Evolutionary conservation across 2,329 filamentous ascomycete genomes (phyloP), one percentile per base, ranked within the genome.

Genomic region (Neobulgaria alba): DNA sequence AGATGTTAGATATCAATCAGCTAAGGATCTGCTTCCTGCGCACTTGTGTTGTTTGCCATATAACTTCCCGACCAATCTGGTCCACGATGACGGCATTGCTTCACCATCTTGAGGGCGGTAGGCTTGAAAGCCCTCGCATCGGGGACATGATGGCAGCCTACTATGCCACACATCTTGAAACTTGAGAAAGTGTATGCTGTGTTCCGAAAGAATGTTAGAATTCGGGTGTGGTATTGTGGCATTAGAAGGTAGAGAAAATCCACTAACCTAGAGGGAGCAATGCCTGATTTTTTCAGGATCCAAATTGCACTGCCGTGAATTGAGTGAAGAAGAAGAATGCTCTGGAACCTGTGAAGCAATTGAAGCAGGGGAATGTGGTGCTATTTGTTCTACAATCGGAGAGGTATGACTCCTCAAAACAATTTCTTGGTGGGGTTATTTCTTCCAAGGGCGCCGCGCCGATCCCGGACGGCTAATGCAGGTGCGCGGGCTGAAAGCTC

Each of bases 1-100:
- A 49, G 49, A 12, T 39, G 43, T 55, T 45, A 58, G 46, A 48
- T 29, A 41, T 29, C 12, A 26, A 38, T 30, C 5, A 15, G 9
- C 29, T 15, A 10, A 30, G 12, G 29, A 3, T 16, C 12, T 20
- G 29, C n/a, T 20, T 33, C 3, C 5, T 4, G 9, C 18, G 30
- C 9, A 94, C 88, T 95, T 55, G 92, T 98, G 67, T 87, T 82
- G 71, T 95, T 90, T 59, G 76, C 81, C 57, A 84, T 83, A 61
- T 89, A 76, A 71, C 82, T 96, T 65, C 92, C 92, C 62, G 87
- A 95, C 92, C 92, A 98, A 72, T 98, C 92, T 59, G 92, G 92
- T 57, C 92, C 92, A 66, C 92, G 82, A 68, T 98, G 92, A 58
- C 93, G 88, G 61, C 95, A 94, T 87, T 86, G 83, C 75, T 95